These are phyloP conservation scores for Cladophialophora exuberans DNA, from an alignment of 2,329 filamentous ascomycete species.

Conservation along the genomic window DNA sequence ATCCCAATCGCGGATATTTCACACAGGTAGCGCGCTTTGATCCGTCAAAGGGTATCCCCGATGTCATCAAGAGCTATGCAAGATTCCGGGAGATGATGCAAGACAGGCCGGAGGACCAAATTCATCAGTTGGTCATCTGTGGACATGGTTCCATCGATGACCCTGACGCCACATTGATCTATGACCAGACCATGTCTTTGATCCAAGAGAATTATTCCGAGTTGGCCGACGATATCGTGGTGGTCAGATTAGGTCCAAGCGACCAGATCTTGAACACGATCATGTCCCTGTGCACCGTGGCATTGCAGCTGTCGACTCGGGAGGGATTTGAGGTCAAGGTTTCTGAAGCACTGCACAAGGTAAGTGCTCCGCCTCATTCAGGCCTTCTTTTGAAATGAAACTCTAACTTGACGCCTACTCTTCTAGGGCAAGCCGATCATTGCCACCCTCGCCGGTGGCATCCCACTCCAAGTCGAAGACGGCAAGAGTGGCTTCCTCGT, in stretches of 20 bases:
- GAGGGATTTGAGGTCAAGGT: conserved; percentile 89
- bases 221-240: conserved; percentile 67
- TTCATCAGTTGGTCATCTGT: conserved; percentile 74
- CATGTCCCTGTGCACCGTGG: conserved; percentile 71
- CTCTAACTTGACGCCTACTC: too few species aligned
- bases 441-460: conserved; percentile 74
- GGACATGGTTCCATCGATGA: conserved; percentile 82
- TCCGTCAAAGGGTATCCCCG: conserved; percentile 78
- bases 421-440: conserved; percentile 70
- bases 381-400: too few species aligned
- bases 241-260: conserved; percentile 76
- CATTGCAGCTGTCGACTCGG: conserved; percentile 76
- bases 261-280: conserved; percentile 80
- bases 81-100: conserved; percentile 68
- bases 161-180: conserved; percentile 73
- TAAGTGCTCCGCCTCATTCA: too few species aligned
- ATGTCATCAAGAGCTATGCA: conserved; percentile 75
- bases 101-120: conserved; percentile 50
- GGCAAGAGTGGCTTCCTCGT: conserved; percentile 75
- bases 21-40: conserved; percentile 82
- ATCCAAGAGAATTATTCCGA: conserved; percentile 66
- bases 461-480: conserved; percentile 76
- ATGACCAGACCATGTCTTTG: conserved; percentile 70
- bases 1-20: conserved; percentile 68
- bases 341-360: conserved; percentile 76